Evolutionary conservation across 257 asterid species (phyloP), one percentile per base, ranked within the genome.

Genomic region (Solanum sitiens): DNA sequence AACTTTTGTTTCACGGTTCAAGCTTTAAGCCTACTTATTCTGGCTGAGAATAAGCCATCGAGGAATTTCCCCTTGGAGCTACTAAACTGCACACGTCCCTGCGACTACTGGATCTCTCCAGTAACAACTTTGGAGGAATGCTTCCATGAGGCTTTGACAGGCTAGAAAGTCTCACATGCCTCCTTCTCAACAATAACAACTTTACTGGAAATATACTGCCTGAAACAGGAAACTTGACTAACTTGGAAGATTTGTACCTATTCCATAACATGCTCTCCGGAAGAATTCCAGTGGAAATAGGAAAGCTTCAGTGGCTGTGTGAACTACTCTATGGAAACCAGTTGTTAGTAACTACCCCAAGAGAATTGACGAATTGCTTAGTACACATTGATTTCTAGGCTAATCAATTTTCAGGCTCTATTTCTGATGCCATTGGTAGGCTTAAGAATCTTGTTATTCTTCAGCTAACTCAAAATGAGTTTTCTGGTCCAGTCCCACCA

Each of bases 111-210:
- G 99, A 95, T 91, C 96, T 96, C 63, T 95, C 98, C 3, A 94
- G 92, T 21, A 94, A 96, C 90, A 89, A 50, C 83, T 88, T 95
- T 61, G 72, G 40, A 7, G 98, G 97, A 13, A 39, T 33, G 9
- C n/a, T 96, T 40, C 98, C 98, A 7, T 27, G 91, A 1, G 90
- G 80, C 83, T 65, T 96, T 20, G 94, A 90, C 91, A 90, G 67
- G 50, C 88, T 96, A 25, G 88, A 86, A 75, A 92, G 70, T 87
- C 94, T 96, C 82, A 94, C 96, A 2, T 98, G 94, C 90, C 98
- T 96, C 72, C 73, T 94, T 86, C 98, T 95, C 92, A 93, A 94
- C 90, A 95, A 93, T 90, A 96, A 95, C 94, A 94, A 94, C 87
- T 93, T 95, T 39, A 86, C 91, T 4, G 98, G 98, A 87, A 89